phyloP scores from a whole-genome alignment of 1,284 basidiomycete genomes.

The Tetrapyrgos nigripes region DNA sequence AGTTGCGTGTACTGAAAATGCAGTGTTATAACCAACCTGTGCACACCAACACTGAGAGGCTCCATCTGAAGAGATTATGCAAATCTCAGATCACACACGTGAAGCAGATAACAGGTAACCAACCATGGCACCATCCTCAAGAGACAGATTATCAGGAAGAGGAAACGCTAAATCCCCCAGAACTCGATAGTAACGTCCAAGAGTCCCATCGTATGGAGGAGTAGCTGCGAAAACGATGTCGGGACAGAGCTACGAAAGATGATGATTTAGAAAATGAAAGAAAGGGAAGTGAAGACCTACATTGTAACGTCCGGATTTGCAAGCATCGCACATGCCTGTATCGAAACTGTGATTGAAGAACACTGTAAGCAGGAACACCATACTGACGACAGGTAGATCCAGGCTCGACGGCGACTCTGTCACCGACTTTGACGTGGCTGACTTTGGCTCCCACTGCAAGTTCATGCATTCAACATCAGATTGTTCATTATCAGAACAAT shows the following conservation, averaged over 20 bases:
- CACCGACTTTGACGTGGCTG: constrained; percentile 78
- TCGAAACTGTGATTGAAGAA: constrained; percentile 2
- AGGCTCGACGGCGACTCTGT: constrained; percentile 88
- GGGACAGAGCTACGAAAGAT: constrained; percentile 64
- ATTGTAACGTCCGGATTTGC: constrained; percentile 84
- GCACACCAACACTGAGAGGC: constrained; percentile 92
- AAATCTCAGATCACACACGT: constrained; percentile 7
- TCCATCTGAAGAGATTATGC: no score
- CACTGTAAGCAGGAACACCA: not conserved
- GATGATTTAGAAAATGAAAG: constrained; percentile 7
- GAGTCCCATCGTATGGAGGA: constrained; percentile 89
- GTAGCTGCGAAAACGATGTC: constrained; percentile 88
- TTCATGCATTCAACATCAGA: not conserved
- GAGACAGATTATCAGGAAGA: constrained; percentile 74
- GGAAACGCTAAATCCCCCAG: constrained; percentile 78
- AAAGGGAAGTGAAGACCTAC: constrained; percentile 44
- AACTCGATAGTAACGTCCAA: constrained; percentile 81
- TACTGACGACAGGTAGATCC: constrained; percentile 75
- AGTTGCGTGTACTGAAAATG: no score
- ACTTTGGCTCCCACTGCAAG: constrained; percentile 72
- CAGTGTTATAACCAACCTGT: no score
- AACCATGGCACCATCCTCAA: constrained; percentile 89
- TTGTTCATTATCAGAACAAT: not conserved
- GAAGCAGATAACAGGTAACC: constrained; percentile 19
- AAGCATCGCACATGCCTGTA: constrained; percentile 62